phyloP scores from a whole-genome alignment of 495 filamentous ascomycete species.

The Tuber borchii region DNA sequence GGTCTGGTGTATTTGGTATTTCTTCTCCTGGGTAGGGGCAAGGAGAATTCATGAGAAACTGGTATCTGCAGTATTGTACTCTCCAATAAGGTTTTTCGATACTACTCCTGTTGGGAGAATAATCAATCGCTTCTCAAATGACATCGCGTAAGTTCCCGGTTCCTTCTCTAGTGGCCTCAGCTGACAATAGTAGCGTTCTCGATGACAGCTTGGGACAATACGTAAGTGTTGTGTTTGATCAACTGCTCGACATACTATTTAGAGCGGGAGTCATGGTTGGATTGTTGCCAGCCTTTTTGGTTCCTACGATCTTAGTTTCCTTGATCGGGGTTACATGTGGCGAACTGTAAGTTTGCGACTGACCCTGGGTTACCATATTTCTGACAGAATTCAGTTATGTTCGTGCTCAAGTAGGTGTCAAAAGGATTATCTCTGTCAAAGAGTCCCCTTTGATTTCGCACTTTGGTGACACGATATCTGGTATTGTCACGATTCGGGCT shows the following conservation, averaged over 20 bases:
- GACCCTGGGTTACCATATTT: background rate
- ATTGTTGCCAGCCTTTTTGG: conserved; percentile 45
- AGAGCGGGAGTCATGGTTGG: conserved; percentile 43
- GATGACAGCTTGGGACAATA: conserved; percentile 32
- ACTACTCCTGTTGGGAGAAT: conserved; percentile 49
- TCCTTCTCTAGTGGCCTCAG: conserved; percentile 42
- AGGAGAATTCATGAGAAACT: conserved; percentile 47
- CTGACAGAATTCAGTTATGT: conserved; percentile 23
- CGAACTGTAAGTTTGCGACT: conserved; percentile 36
- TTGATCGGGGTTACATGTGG: conserved; percentile 42
- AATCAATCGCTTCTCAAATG: conserved; percentile 51
- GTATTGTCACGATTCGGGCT: conserved; percentile 46
- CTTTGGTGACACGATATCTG: conserved; percentile 46
- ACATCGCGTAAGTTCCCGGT: conserved; percentile 44
- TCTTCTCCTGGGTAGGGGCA: conserved; percentile 48
- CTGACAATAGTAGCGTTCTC: conserved; percentile 17
- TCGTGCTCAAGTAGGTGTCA: conserved; percentile 44
- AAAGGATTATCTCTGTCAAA: conserved; percentile 43
- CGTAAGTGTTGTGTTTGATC: conserved; percentile 24
- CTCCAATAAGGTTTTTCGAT: conserved; percentile 50
- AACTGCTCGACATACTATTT: conserved; percentile 37
- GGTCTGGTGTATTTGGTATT: conserved; percentile 42
- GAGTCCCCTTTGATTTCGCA: conserved; percentile 47
- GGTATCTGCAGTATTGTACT: conserved; percentile 47
- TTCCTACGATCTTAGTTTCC: conserved; percentile 44